Evolutionary conservation across 768 basidiomycete genomes (phyloP).

Genomic region (Tremella mesenterica): DNA sequence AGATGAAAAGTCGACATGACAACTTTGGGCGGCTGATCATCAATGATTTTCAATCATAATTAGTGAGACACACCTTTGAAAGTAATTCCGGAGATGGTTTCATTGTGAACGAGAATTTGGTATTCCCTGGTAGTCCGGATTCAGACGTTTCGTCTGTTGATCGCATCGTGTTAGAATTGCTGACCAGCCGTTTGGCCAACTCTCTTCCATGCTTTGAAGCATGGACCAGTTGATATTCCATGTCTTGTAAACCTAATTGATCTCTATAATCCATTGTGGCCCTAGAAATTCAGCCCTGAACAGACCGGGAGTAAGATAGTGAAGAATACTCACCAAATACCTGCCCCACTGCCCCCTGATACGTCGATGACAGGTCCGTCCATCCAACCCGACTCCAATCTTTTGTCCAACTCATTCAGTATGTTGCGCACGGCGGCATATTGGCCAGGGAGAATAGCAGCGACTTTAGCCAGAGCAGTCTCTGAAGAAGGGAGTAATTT

Average conservation of each 20-base stretch:
- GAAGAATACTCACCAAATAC: constrained; percentile 23
- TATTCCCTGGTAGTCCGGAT: constrained; percentile 1
- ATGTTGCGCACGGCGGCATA: constrained; percentile 41
- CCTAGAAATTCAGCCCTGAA: too few relatives aligned
- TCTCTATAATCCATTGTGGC: too few relatives aligned
- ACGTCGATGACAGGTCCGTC: constrained; percentile 27
- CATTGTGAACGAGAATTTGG: background rate
- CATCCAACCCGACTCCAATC: constrained; percentile 32
- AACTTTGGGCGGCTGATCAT: constrained; percentile 47
- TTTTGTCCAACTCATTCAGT: constrained; percentile 26
- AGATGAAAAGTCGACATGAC: constrained; percentile 81
- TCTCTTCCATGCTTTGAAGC: constrained; percentile 5
- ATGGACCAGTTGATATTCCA: constrained; percentile 10
- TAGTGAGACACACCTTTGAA: background rate
- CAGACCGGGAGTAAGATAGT: too few relatives aligned
- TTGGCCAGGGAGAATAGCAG: constrained; percentile 36
- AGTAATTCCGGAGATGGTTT: background rate
- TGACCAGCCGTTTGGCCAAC: constrained; percentile 2
- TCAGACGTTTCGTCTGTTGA: constrained; percentile 2
- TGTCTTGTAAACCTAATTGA: background rate
- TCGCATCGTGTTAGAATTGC: background rate
- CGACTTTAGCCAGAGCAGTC: constrained; percentile 27
- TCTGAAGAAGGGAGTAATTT: constrained; percentile 6
- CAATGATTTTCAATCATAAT: background rate
- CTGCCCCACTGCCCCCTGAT: constrained; percentile 33